These are phyloP conservation scores for Nicotiana sylvestris DNA, from an alignment of 257 asterid species.

Conservation along the genomic window DNA sequence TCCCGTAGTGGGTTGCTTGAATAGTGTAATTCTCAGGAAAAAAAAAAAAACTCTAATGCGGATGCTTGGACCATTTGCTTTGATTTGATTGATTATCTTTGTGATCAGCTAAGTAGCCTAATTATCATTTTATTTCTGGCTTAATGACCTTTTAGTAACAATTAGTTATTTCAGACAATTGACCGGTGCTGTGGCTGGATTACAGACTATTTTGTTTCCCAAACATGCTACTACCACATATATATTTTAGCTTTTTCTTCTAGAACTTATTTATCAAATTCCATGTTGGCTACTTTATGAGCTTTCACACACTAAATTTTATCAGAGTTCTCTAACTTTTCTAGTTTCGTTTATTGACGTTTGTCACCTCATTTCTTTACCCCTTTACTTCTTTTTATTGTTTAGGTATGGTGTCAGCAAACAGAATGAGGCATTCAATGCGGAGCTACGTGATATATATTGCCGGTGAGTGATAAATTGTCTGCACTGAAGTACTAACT, in stretches of 20 bases:
- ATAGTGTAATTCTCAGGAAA: background rate
- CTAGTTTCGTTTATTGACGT: background rate
- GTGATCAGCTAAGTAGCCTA: no score
- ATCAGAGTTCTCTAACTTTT: background rate
- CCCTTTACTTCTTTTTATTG: conserved; percentile 9
- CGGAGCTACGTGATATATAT: conserved; percentile 89
- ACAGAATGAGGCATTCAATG: conserved; percentile 78
- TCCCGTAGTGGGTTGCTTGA: background rate
- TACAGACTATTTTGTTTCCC: no score
- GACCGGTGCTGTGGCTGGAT: no score
- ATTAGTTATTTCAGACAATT: no score
- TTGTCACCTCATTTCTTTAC: background rate
- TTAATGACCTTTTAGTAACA: no score
- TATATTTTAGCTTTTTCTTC: no score
- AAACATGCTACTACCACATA: no score
- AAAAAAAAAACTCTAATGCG: background rate
- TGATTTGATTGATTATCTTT: background rate
- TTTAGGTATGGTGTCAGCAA: conserved; percentile 88
- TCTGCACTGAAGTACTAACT: background rate
- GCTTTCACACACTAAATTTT: background rate
- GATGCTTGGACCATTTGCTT: background rate
- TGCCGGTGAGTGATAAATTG: conserved; percentile 49
- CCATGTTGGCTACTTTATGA: background rate
- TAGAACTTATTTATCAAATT: background rate
- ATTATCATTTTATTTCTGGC: no score